A percentile compares a stretch with the other conserved stretches of the same genome.
These are phyloP conservation scores for Metschnikowia matae DNA, from an alignment of 805 yeast species.

Conservation along the genomic window DNA sequence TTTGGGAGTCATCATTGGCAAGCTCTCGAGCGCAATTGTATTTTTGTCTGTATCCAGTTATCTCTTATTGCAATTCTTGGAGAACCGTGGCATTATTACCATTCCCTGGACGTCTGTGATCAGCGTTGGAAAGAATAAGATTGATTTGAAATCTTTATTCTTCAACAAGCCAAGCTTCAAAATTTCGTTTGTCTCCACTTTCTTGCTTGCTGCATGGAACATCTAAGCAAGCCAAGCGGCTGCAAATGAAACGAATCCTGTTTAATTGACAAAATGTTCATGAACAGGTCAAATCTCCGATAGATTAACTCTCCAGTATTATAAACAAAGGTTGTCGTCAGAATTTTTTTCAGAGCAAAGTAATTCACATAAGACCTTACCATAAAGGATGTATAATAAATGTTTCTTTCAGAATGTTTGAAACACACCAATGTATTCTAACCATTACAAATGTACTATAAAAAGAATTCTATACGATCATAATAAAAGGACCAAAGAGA, in stretches of 20 bases:
- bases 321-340: neutral
- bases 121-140: slow-evolving; percentile 27
- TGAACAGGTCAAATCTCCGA: too few relatives aligned
- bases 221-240: slow-evolving; percentile 15
- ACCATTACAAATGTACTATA: too few relatives aligned
- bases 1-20: slow-evolving; percentile 58
- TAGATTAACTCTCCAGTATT: neutral
- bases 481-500: too few relatives aligned
- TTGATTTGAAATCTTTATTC: slow-evolving; percentile 49
- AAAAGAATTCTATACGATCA: too few relatives aligned
- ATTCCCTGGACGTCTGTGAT: slow-evolving; percentile 42
- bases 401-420: too few relatives aligned
- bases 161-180: slow-evolving; percentile 62
- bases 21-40: slow-evolving; percentile 51
- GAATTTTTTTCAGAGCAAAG: too few relatives aligned
- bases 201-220: slow-evolving; percentile 58
- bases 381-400: too few relatives aligned
- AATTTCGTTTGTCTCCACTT: slow-evolving; percentile 49
- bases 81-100: slow-evolving; percentile 48
- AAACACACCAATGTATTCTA: too few relatives aligned
- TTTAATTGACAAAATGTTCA: too few relatives aligned
- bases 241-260: neutral
- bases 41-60: slow-evolving; percentile 43
- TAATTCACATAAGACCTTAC: too few relatives aligned
- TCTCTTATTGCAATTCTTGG: slow-evolving; percentile 48